Conservation (phyloP, 768 basidiomycete genomes). For the Russula virescens region DNA sequence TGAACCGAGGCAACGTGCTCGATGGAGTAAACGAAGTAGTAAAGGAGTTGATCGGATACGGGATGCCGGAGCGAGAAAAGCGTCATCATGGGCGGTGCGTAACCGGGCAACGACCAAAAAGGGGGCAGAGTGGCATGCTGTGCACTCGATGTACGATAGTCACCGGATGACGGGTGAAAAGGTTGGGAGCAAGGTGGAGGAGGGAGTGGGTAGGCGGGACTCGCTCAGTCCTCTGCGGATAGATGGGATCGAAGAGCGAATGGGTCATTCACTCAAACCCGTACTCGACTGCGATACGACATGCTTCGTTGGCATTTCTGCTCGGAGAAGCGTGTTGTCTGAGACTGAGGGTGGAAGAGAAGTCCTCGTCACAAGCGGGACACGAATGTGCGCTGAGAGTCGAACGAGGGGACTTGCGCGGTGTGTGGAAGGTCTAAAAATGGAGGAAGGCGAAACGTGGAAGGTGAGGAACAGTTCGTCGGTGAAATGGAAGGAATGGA, state of each 20-base stretch:
- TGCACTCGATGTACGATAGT: not conserved
- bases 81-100: conserved; percentile 7
- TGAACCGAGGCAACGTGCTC: conserved; percentile 19
- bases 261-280: conserved; percentile 50
- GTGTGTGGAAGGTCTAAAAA: conserved; percentile 13
- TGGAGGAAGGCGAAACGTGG: not conserved
- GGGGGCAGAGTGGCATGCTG: not conserved
- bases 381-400: conserved; percentile 46
- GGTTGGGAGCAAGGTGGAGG: no score
- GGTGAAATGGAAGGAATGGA: conserved; percentile 14
- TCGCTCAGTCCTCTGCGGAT: not conserved
- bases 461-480: not conserved
- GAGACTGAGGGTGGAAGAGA: conserved; percentile 53
- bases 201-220: not conserved
- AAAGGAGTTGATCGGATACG: conserved; percentile 19
- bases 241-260: not conserved
- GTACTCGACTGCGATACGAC: conserved; percentile 68
- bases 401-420: conserved; percentile 22
- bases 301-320: conserved; percentile 56
- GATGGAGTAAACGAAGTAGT: conserved; percentile 10
- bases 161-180: not conserved
- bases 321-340: conserved; percentile 52
- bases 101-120: conserved; percentile 9
- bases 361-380: conserved; percentile 68
- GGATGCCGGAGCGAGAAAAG: conserved; percentile 13